Evolutionary conservation across 495 filamentous ascomycete genomes (phyloP).

Genomic region (Lepraria neglecta): DNA sequence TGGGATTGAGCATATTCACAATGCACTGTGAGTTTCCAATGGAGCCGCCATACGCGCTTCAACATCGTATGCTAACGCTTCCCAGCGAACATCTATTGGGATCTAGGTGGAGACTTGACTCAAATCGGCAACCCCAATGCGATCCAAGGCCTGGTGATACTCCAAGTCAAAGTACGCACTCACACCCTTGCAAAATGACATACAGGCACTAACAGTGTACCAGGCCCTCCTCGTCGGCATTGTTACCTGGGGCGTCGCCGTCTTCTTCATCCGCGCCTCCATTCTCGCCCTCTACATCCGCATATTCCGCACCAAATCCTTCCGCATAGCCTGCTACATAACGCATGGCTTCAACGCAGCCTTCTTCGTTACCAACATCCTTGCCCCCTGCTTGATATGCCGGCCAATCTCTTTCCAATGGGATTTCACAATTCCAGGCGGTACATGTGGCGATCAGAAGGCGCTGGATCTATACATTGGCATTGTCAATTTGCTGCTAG

Average conservation of each 20-base stretch:
- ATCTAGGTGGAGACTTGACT: slow-evolving; percentile 13
- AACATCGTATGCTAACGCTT: not conserved
- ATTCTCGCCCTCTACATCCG: slow-evolving; percentile 42
- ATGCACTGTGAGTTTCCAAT: slow-evolving; percentile 13
- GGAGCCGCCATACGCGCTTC: not conserved
- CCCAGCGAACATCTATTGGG: slow-evolving; percentile 19
- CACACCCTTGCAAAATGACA: not conserved
- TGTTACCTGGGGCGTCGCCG: slow-evolving; percentile 28
- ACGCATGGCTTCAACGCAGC: slow-evolving; percentile 24
- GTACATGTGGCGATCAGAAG: slow-evolving; percentile 32
- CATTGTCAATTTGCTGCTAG: slow-evolving; percentile 33
- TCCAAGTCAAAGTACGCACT: slow-evolving; percentile 15
- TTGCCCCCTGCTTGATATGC: slow-evolving; percentile 34
- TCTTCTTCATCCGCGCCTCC: slow-evolving; percentile 36
- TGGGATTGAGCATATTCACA: slow-evolving; percentile 13
- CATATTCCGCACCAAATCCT: slow-evolving; percentile 33
- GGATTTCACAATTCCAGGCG: slow-evolving; percentile 26
- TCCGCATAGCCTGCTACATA: slow-evolving; percentile 34
- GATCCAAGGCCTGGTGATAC: slow-evolving; percentile 3
- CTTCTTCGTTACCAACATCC: slow-evolving; percentile 23
- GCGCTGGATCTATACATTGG: slow-evolving; percentile 33
- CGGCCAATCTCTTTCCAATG: slow-evolving; percentile 33
- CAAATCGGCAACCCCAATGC: slow-evolving; percentile 17
- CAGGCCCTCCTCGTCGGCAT: slow-evolving; percentile 19
- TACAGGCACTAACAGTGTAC: not conserved